Base-by-base conservation (phyloP, 176 grass and related monocot species). In the Eleusine indica region DNA sequence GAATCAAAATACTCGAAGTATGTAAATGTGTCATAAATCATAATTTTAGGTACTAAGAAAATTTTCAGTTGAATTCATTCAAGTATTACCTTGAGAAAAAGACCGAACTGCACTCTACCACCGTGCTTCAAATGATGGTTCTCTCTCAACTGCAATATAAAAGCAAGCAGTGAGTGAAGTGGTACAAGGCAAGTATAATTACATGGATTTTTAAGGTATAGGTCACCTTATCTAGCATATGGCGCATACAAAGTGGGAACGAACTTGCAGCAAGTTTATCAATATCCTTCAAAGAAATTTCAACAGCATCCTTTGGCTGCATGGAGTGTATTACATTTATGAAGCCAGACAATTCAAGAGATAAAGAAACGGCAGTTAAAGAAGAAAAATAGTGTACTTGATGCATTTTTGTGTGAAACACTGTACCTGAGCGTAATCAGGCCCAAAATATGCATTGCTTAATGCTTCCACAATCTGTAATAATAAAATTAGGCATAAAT, bases 181-280 rank as follows among this genome's bases (percentile, higher is more conserved):
- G 54, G 60, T 56, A 86, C 39, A 85, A 85, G 68, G 75, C 57
- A 74, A 85, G 68, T 44, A 75, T 75, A 89, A 52, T 29, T 42
- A 85, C 8, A 41, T 19, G 32, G 87, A 71, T 6, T 73, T 81
- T 81, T 69, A 74, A 78, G 51, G 69, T 73, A 52, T 63, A 66
- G 46, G 44, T 85, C 70, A 93, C 93, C 93, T 96, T 99, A 70
- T 86, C 91, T 88, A 99, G 89, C 79, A 99, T 93, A 84, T 99
- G 96, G 46, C 87, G 78, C 91, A 99, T 99, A 70, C 96, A 99
- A 87, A 99, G 96, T 67, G 96, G 96, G 90, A 99, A 99, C 64
- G 96, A 94, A 78, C 28, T 94, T 84, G 43, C 90, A 77, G 91
- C 87, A 56, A 94, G 86, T 82, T 90, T 87, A 79, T 96, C 88